Evolutionary conservation across 768 basidiomycete genomes (phyloP).

Genomic region (Lactarius akahatsu): DNA sequence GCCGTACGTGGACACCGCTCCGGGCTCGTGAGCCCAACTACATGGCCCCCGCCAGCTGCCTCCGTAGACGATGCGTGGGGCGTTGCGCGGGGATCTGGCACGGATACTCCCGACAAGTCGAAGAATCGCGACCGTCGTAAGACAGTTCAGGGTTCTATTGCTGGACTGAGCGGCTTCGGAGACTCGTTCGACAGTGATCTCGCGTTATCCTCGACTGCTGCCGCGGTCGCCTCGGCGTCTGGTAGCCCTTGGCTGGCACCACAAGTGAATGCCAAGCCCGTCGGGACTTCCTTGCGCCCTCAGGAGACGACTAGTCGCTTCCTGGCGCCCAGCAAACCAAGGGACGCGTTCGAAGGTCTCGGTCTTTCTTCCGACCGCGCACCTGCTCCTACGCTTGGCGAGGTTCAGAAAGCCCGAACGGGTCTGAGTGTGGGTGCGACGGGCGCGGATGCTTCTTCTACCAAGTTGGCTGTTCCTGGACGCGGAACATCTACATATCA

Average conservation of each 20-base stretch:
- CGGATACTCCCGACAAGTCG: conserved; percentile 17
- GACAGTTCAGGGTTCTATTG: conserved; percentile 17
- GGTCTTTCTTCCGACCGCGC: conserved; percentile 50
- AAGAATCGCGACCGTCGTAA: conserved; percentile 28
- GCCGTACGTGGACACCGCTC: conserved; percentile 30
- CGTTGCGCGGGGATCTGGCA: conserved; percentile 4
- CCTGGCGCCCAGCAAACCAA: conserved; percentile 35
- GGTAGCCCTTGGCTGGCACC: conserved; percentile 12
- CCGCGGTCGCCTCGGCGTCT: conserved; percentile 10
- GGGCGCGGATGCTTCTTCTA: not conserved
- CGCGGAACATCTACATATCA: conserved; percentile 16
- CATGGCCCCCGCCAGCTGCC: conserved; percentile 13
- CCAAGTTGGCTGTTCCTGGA: conserved; percentile 24
- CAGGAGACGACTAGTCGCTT: conserved; percentile 18
- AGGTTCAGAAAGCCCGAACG: conserved; percentile 70
- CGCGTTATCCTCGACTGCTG: conserved; percentile 16
- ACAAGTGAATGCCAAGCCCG: conserved; percentile 9
- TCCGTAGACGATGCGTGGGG: conserved; percentile 27
- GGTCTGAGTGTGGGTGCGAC: conserved; percentile 52
- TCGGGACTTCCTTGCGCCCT: conserved; percentile 9
- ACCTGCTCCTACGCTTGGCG: conserved; percentile 67
- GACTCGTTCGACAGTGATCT: conserved; percentile 50
- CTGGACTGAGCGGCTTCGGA: conserved; percentile 48
- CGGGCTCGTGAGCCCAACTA: conserved; percentile 26
- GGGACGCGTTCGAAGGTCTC: conserved; percentile 80